These are phyloP conservation scores for Martensiomyces pterosporus DNA, from an alignment of 192 early-diverging fungal genomes.

Conservation along the genomic window DNA sequence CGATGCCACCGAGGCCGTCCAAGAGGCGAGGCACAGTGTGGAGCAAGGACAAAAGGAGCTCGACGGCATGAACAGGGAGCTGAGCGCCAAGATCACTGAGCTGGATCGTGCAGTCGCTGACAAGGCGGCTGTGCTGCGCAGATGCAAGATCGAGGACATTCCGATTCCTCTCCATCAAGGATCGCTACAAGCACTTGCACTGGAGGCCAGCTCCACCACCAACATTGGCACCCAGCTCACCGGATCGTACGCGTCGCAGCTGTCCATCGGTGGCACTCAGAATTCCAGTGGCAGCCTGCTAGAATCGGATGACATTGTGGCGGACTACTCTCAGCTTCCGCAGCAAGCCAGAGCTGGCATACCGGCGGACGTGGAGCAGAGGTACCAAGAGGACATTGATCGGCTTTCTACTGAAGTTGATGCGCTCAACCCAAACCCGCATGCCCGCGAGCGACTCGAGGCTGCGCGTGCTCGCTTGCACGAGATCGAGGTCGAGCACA, in stretches of 20 bases:
- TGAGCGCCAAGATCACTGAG: slow-evolving; percentile 47
- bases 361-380: slow-evolving; percentile 27
- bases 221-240: slow-evolving; percentile 23
- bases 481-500: slow-evolving; percentile 81
- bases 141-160: slow-evolving; percentile 94
- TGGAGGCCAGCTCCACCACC: slow-evolving; percentile 58
- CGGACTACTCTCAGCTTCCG: slow-evolving; percentile 36
- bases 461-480: slow-evolving; percentile 75
- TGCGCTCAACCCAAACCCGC: slow-evolving; percentile 85
- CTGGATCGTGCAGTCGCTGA: slow-evolving; percentile 80
- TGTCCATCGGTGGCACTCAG: slow-evolving; percentile 45
- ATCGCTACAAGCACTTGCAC: slow-evolving; percentile 68
- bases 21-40: slow-evolving; percentile 60
- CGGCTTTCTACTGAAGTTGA: slow-evolving; percentile 59
- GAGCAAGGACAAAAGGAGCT: slow-evolving; percentile 64
- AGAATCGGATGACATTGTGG: slow-evolving; percentile 26
- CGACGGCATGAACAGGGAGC: slow-evolving; percentile 38
- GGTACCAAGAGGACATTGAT: slow-evolving; percentile 25
- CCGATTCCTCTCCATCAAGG: slow-evolving; percentile 73
- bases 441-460: slow-evolving; percentile 82
- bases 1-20: slow-evolving; percentile 55
- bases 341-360: slow-evolving; percentile 16
- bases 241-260: slow-evolving; percentile 39
- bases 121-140: slow-evolving; percentile 70
- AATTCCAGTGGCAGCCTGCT: slow-evolving; percentile 17